phyloP scores from a whole-genome alignment of 176 grass and related monocot genomes.

The Oryza brachyantha region DNA sequence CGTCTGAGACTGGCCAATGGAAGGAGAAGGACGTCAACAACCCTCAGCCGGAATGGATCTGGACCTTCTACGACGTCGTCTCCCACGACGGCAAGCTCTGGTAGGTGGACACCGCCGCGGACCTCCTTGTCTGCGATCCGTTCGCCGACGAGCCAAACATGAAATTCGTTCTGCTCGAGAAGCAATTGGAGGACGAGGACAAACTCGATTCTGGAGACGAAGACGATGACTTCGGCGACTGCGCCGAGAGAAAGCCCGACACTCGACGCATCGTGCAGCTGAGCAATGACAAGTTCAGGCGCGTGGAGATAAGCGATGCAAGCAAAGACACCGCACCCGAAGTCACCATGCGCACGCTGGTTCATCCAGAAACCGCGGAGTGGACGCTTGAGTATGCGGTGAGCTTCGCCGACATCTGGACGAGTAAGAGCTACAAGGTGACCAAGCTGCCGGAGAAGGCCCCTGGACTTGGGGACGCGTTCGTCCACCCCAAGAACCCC shows the following conservation, averaged over 20 bases:
- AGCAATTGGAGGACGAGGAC: not conserved
- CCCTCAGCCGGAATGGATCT: not conserved
- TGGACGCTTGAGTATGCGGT: constrained; percentile 18
- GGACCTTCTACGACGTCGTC: not conserved
- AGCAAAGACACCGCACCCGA: not conserved
- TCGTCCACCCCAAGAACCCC: not conserved
- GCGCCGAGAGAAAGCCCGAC: not conserved
- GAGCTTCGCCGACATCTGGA: constrained; percentile 24
- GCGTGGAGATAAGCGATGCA: not conserved
- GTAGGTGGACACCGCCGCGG: constrained; percentile 7
- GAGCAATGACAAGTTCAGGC: constrained; percentile 7
- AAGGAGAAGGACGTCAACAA: not conserved
- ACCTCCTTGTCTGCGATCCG: not conserved
- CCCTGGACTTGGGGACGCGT: not conserved
- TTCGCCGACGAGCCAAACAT: not conserved
- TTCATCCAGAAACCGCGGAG: not conserved
- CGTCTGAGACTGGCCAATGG: not conserved
- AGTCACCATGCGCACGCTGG: constrained; percentile 9
- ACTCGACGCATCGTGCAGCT: not conserved
- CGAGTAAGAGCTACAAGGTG: not conserved
- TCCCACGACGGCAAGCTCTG: constrained; percentile 13
- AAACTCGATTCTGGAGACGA: not conserved
- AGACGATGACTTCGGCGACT: not conserved
- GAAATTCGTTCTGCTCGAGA: not conserved
- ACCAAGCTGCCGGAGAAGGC: not conserved